Evolutionary conservation across 2,329 filamentous ascomycete species (phyloP), one percentile per base, ranked within the genome.

Genomic region (Acephala macrosclerotiorum): DNA sequence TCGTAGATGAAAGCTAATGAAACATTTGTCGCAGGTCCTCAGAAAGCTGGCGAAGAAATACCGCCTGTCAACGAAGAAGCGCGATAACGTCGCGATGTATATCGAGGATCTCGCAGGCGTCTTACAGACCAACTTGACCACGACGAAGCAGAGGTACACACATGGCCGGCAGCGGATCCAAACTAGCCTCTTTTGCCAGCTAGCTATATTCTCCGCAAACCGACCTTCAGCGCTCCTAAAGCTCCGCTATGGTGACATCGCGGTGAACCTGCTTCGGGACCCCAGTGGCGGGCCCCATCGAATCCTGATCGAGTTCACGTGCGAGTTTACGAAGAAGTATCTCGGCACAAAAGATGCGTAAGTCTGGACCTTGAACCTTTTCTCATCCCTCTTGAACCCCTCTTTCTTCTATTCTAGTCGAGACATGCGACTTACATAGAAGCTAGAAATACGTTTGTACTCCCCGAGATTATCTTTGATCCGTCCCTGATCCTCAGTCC

Each of bases 401-500:
- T 25, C 56, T 56, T 40, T 47, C 57, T 35, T 40, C 62, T 49
- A 49, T 58, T 61, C n/a, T 55, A 40, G 38, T 22, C 25, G n/a
- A 63, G 57, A 66, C 33, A 20, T 62, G 20, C 55, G 18, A 57
- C 61, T 66, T 61, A 51, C n/a, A 55, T 42, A 45, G n/a, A 63
- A 14, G 18, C 45, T 64, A 53, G 47, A 3, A 55, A 38, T 62
- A 76, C 61, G 7, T 79, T 80, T 56, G 66, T 66, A 1, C 66
- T 80, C 36, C 75, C 74, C n/a, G n/a, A n/a, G n/a, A n/a, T n/a
- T n/a, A n/a, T n/a, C n/a, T n/a, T n/a, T n/a, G n/a, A n/a, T n/a
- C 73, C 65, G 1, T 78, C 71, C 7, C 70, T 81, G 16, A 68
- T 79, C 11, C 74, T 80, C 22, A 80, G 75, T 66, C 73, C 70